Base-by-base conservation (phyloP, 2,329 filamentous ascomycete genomes). In the Plectosphaerella plurivora region DNA sequence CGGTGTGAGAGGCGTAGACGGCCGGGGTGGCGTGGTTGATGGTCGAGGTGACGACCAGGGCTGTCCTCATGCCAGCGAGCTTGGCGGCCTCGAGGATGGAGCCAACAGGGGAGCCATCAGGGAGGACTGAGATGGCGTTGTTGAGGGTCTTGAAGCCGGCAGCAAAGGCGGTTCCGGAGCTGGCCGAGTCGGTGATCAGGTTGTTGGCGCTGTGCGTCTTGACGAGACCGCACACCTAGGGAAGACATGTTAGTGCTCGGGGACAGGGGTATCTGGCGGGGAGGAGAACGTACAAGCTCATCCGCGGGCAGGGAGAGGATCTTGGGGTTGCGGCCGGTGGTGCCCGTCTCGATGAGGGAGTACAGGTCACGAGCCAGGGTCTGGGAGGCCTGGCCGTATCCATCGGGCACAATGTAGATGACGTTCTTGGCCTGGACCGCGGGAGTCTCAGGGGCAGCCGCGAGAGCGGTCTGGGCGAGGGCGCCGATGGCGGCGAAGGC, bases 61-160 rank as follows among this genome's bases (percentile, higher is more conserved):
- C 69, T 14, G 70, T 72, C 59, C 66, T 68, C 56, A 67, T 69
- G 36, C 70, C 70, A 33, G 66, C 61, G 33, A 68, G 56, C 55
- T 71, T 68, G 12, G 70, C 70, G 9, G 69, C 68, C 57, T 73
- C 70, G 39, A 73, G 62, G 18, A 73, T 66, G 16, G 67, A 69
- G 36, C 66, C 70, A 16, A 69, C 65, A 16, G 68, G 68, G 44
- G 44, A 28, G 7, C 62, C 63, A 39, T 64, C 62, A 6, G 63
- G 59, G 49, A 65, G 56, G 12, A 72, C 64, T 16, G 57, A 68
- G 50, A 73, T 62, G 18, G 67, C 66, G 36, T 65, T 61, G 48
- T 73, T 73, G 55, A 67, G 68, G 4, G 69, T 65, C 57, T 73
- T 73, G 53, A 68, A 60, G 14, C 70, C 70, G 25, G 66, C 68